Conservation (phyloP, 768 basidiomycete species). For the Mycena belliarum region DNA sequence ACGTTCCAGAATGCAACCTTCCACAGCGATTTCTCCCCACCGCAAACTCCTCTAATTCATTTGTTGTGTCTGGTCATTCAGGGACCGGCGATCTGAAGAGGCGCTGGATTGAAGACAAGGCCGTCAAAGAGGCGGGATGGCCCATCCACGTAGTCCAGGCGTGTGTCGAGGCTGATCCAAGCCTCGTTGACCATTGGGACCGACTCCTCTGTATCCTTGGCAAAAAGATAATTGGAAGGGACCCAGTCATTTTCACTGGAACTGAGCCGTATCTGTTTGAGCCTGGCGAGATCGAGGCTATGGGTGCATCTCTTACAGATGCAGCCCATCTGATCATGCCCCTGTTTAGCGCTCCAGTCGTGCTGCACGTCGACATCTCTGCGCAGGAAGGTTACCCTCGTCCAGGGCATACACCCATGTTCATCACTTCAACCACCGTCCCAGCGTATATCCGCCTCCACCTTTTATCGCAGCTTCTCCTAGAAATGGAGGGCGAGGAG, state of each 20-base stretch:
- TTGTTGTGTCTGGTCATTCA: constrained; percentile 65
- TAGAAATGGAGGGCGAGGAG: constrained; percentile 50
- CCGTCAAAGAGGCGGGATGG: constrained; percentile 83
- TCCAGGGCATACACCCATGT: constrained; percentile 65
- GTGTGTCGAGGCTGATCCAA: constrained; percentile 38
- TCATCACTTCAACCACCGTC: constrained; percentile 64
- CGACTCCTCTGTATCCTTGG: constrained; percentile 58
- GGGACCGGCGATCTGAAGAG: constrained; percentile 64
- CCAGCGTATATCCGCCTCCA: constrained; percentile 85
- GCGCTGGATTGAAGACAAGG: constrained; percentile 81
- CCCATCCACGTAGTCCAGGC: constrained; percentile 70
- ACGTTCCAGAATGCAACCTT: constrained; percentile 85
- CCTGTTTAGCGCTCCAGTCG: constrained; percentile 62
- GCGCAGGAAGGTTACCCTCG: constrained; percentile 43
- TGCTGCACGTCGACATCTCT: constrained; percentile 66
- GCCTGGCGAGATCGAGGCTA: constrained; percentile 50
- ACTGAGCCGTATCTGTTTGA: constrained; percentile 36
- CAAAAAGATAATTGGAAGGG: constrained; percentile 51
- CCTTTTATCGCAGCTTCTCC: constrained; percentile 68
- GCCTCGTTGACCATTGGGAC: constrained; percentile 50
- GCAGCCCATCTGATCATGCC: constrained; percentile 57
- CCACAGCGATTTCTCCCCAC: constrained; percentile 69
- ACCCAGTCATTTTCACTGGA: constrained; percentile 20
- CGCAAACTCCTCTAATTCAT: constrained; percentile 67
- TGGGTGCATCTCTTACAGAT: constrained; percentile 53